Evolutionary conservation across 257 asterid species (phyloP).

Genomic region (Thymus quinquecostatus): DNA sequence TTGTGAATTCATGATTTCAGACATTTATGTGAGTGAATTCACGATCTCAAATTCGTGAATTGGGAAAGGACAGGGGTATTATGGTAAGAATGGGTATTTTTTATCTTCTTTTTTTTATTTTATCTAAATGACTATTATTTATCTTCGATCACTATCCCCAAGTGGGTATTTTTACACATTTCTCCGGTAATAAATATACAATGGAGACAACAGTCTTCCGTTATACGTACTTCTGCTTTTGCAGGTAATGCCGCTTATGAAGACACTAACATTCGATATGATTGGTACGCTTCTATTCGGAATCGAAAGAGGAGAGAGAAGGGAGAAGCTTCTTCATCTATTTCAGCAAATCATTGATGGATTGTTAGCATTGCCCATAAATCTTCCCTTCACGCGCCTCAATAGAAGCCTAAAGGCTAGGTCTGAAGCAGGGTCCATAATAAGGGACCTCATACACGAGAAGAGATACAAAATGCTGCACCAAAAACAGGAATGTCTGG

Average conservation of each 20-base stretch:
- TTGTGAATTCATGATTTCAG: too few species aligned
- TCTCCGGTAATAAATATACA: neutral
- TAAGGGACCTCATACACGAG: conserved; percentile 18
- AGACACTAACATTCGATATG: conserved; percentile 24
- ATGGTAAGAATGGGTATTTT: too few species aligned
- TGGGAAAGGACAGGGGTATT: too few species aligned
- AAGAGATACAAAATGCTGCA: conserved; percentile 18
- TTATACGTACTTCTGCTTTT: neutral
- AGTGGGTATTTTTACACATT: too few species aligned
- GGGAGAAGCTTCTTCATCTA: neutral
- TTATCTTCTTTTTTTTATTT: too few species aligned
- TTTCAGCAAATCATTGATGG: conserved; percentile 25
- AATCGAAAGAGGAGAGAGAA: conserved; percentile 21
- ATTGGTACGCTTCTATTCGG: conserved; percentile 22
- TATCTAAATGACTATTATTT: too few species aligned
- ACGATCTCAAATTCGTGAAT: too few species aligned
- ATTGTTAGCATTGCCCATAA: conserved; percentile 9
- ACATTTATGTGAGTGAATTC: too few species aligned
- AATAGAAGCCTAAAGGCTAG: conserved; percentile 21
- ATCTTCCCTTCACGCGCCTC: conserved; percentile 29
- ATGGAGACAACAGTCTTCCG: neutral
- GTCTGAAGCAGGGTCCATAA: conserved; percentile 6
- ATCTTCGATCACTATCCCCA: too few species aligned
- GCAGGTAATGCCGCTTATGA: conserved; percentile 30
- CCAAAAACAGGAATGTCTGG: neutral